Evolutionary conservation across 768 basidiomycete genomes (phyloP), one percentile per base, ranked within the genome.

Genomic region (Pulveroboletus sp.): DNA sequence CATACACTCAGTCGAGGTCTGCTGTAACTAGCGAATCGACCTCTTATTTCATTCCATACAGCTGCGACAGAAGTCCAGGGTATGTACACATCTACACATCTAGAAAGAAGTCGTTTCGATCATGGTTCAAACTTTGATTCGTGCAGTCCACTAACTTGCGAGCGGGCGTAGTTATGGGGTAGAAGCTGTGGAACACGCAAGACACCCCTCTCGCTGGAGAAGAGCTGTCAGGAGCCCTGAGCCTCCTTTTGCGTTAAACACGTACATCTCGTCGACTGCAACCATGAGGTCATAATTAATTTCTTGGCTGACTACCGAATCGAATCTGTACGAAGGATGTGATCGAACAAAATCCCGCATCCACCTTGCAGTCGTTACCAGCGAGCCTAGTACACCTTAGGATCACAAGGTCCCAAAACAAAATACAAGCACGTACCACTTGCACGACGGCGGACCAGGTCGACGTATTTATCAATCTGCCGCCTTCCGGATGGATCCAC

Each of bases 201-300:
- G 11, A 79, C 70, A n/a, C 87, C 86, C 15, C 82, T 77, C 64
- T 88, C 86, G 52, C 86, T 89, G 56, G 39, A 40, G 36, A 49
- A 10, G n/a, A 46, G 6, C 33, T 43, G 40, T 54, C 40, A 57
- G 45, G 1, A 37, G 43, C 17, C 26, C 24, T 41, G 10, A 28
- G 32, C 17, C 21, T 27, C 17, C 10, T 26, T 32, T 18, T 13
- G 36, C 14, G 26, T 6, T 37, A 52, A 40, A 49, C 3, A 77
- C 92, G 66, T 68, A 96, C 90, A 98, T 87, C 67, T 92, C 88
- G 63, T 98, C 94, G 6, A 96, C 71, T 2, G 91, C 89, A 39
- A 83, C 76, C 64, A 96, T 75, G 26, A 99, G 77, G 70, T 99
- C 96, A 64, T 94, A 96, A 63, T 93, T 96, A 63, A 98, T 92